A percentile compares a stretch with the other conserved stretches of the same genome.
Conservation (phyloP, 2,329 filamentous ascomycete genomes). For the Aspergillus novoparasiticus region DNA sequence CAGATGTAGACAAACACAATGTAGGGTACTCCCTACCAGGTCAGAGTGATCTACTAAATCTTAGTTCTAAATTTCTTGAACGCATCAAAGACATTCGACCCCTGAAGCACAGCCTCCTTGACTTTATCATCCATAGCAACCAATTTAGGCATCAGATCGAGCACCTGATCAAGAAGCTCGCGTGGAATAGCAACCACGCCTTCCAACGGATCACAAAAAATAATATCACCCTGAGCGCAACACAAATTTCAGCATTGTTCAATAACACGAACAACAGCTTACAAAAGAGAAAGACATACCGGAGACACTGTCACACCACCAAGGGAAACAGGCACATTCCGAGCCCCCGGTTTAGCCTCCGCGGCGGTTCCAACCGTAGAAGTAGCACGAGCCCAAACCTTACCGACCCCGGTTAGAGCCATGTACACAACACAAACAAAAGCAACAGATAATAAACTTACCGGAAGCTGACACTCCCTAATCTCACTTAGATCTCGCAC, state of each 20-base stretch:
- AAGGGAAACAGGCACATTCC: constrained; percentile 44
- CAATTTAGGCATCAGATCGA: constrained; percentile 61
- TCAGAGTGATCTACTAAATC: constrained; percentile 5
- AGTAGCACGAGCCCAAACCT: constrained; percentile 48
- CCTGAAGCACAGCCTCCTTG: constrained; percentile 65
- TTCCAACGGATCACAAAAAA: constrained; percentile 70
- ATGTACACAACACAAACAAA: not conserved
- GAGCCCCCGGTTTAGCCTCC: constrained; percentile 45
- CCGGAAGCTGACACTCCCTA: constrained; percentile 57
- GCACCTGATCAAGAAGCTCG: constrained; percentile 60
- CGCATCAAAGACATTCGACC: constrained; percentile 65
- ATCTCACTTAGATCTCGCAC: constrained; percentile 68
- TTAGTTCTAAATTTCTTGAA: constrained; percentile 60
- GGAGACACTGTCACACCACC: constrained; percentile 45
- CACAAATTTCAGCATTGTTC: not conserved
- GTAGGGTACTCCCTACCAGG: not conserved
- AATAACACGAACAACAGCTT: not conserved
- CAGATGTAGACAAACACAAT: not conserved
- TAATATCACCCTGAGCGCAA: constrained; percentile 60
- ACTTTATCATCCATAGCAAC: constrained; percentile 60
- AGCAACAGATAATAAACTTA: constrained; percentile 39
- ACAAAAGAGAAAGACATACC: constrained; percentile 29
- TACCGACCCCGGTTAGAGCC: constrained; percentile 13
- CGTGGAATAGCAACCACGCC: constrained; percentile 70
- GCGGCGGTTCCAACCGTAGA: constrained; percentile 50